A percentile compares a stretch with the other conserved stretches of the same genome.
Conservation (phyloP, 1,284 basidiomycete genomes). For the Heterobasidion occidentale region DNA sequence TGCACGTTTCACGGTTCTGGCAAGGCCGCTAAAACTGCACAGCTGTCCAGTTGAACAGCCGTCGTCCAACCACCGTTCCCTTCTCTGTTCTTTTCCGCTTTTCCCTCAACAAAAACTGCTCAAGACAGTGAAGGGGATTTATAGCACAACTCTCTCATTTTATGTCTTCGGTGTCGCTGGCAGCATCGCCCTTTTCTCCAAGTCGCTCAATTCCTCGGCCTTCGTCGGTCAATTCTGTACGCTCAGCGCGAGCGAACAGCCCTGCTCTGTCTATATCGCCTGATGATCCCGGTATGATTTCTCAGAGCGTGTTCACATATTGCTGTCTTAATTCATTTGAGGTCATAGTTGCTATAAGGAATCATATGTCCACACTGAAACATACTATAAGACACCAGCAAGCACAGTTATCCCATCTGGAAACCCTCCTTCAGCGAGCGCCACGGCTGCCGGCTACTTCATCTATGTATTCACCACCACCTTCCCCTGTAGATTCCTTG, state of each 20-base stretch:
- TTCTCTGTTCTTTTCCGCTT: too few relatives aligned
- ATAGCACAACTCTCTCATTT: background rate
- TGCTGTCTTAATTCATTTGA: background rate
- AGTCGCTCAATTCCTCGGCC: constrained; percentile 40
- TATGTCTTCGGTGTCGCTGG: constrained; percentile 6
- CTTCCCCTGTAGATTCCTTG: constrained; percentile 19
- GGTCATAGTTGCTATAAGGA: constrained; percentile 54
- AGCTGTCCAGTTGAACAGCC: too few relatives aligned
- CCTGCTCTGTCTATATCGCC: constrained; percentile 33
- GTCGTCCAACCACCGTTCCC: too few relatives aligned
- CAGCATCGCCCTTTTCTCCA: constrained; percentile 14
- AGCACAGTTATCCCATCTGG: constrained; percentile 60
- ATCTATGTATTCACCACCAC: constrained; percentile 31
- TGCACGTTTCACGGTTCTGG: too few relatives aligned
- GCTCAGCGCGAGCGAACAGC: constrained; percentile 44
- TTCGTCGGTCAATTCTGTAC: constrained; percentile 49
- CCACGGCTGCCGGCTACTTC: constrained; percentile 42
- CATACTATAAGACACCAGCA: constrained; percentile 73
- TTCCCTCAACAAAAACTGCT: too few relatives aligned
- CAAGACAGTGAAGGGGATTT: too few relatives aligned
- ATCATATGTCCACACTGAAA: constrained; percentile 67
- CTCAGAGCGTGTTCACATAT: background rate
- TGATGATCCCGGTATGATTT: constrained; percentile 51
- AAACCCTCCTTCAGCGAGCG: constrained; percentile 54
- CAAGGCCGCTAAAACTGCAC: too few relatives aligned